Percentiles rank a stretch among this genome's conserved stretches.
Conservation (phyloP, 1,284 basidiomycete species). For the Cutaneotrichosporon sp. region DNA sequence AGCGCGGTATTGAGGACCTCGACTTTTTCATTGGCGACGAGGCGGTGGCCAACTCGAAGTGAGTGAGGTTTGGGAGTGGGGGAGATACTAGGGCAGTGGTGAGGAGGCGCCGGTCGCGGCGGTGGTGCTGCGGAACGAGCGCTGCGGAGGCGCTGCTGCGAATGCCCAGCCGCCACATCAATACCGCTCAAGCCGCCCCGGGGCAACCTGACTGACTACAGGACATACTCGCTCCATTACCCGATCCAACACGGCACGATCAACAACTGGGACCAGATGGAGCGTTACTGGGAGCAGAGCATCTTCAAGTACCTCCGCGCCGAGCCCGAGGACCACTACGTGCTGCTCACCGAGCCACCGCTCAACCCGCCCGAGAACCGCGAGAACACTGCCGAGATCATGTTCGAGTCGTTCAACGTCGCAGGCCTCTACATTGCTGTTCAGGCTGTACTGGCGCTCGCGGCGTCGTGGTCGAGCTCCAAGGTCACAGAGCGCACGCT, state of each 20-base stretch:
- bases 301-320: constrained; percentile 99
- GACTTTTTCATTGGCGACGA: constrained; percentile 99
- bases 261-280: constrained; percentile 99
- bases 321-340: constrained; percentile 99
- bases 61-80: constrained; percentile 18
- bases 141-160: not conserved
- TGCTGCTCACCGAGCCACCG: constrained; percentile 95
- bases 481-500: constrained; percentile 88
- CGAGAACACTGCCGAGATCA: constrained; percentile 99
- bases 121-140: not conserved
- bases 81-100: not conserved
- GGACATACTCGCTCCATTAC: constrained; percentile 89
- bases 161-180: not conserved
- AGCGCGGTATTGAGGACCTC: constrained; percentile 96
- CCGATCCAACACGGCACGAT: constrained; percentile 98
- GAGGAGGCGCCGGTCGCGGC: not conserved
- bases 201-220: constrained; percentile 42
- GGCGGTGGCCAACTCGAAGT: constrained; percentile 88
- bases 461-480: constrained; percentile 94
- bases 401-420: constrained; percentile 99
- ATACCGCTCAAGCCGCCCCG: not conserved
- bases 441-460: constrained; percentile 97
- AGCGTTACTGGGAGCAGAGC: constrained; percentile 98
- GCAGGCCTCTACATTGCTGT: constrained; percentile 90
- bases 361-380: constrained; percentile 98